These are phyloP conservation scores for Arctostaphylos glauca DNA, from an alignment of 148 eudicot species.

Conservation along the genomic window DNA sequence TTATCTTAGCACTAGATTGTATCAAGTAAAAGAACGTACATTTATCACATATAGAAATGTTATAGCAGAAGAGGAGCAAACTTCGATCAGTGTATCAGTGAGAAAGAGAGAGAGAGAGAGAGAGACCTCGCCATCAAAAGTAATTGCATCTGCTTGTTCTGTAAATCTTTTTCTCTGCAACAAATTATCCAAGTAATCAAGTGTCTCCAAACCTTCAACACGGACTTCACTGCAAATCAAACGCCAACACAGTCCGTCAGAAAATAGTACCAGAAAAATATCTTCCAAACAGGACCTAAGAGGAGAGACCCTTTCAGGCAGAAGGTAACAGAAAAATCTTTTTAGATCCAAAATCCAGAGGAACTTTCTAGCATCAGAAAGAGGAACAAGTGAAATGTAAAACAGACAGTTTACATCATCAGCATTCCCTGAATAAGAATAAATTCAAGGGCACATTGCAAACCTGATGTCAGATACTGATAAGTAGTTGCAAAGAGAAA, in stretches of 20 bases:
- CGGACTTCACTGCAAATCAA: constrained; percentile 29
- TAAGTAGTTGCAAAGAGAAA: constrained; percentile 50
- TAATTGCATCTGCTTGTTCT: constrained; percentile 33
- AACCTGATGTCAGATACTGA: constrained; percentile 61
- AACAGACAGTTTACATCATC: background rate
- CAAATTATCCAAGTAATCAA: constrained; percentile 29
- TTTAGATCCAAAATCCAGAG: background rate
- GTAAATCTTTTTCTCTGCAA: constrained; percentile 23
- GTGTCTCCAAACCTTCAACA: constrained; percentile 37
- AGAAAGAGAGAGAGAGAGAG: background rate
- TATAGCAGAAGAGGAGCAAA: background rate
- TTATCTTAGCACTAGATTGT: background rate
- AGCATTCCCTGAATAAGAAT: background rate
- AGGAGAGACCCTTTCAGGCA: background rate
- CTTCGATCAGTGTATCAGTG: background rate
- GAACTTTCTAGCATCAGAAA: background rate
- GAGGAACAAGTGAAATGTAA: background rate
- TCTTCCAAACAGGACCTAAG: background rate
- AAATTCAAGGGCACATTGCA: background rate
- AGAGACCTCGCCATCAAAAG: constrained; percentile 33
- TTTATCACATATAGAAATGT: background rate
- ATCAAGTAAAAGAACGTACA: background rate
- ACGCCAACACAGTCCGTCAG: background rate
- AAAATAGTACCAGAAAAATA: background rate
- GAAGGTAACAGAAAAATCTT: background rate